Percentiles rank a stretch among this genome's conserved stretches.
Conservation (phyloP, 176 grass and related monocot genomes). For the Ensete glaucum region DNA sequence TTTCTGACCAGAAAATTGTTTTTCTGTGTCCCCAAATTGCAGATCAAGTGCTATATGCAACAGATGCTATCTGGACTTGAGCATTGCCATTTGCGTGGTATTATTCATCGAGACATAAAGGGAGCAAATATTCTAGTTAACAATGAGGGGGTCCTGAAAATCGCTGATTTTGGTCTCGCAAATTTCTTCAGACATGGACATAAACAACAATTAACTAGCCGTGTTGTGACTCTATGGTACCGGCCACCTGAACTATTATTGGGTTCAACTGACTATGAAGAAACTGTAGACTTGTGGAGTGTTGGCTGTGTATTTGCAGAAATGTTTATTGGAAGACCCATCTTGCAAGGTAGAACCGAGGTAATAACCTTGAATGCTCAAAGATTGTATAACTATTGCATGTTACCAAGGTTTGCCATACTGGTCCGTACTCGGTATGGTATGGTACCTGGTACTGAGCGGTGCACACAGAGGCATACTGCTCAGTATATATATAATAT, state of each 20-base stretch:
- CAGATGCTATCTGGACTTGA: constrained; percentile 79
- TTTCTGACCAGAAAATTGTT: not conserved
- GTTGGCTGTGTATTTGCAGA: constrained; percentile 93
- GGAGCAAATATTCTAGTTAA: constrained; percentile 90
- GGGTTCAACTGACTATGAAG: constrained; percentile 90
- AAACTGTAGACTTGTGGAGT: constrained; percentile 92
- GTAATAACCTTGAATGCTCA: constrained; percentile 25
- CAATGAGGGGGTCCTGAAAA: constrained; percentile 89
- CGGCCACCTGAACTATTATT: constrained; percentile 88
- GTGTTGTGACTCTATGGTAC: constrained; percentile 96
- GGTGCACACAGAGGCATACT: too few relatives aligned
- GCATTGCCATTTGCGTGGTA: constrained; percentile 60
- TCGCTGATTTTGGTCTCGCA: constrained; percentile 95
- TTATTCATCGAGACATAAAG: constrained; percentile 96
- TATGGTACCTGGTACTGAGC: too few relatives aligned
- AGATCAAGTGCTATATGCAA: constrained; percentile 96
- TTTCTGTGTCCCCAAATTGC: constrained; percentile 23
- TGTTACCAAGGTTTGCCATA: not conserved
- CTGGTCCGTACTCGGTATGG: too few relatives aligned
- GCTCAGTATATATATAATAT: too few relatives aligned
- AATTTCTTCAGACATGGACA: constrained; percentile 53
- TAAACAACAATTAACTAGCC: constrained; percentile 72
- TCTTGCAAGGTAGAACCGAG: constrained; percentile 95
- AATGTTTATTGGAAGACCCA: constrained; percentile 62
- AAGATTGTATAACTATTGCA: not conserved